These are phyloP conservation scores for Colletotrichum sp. DNA, from an alignment of 2,329 filamentous ascomycete genomes.

Conservation along the genomic window DNA sequence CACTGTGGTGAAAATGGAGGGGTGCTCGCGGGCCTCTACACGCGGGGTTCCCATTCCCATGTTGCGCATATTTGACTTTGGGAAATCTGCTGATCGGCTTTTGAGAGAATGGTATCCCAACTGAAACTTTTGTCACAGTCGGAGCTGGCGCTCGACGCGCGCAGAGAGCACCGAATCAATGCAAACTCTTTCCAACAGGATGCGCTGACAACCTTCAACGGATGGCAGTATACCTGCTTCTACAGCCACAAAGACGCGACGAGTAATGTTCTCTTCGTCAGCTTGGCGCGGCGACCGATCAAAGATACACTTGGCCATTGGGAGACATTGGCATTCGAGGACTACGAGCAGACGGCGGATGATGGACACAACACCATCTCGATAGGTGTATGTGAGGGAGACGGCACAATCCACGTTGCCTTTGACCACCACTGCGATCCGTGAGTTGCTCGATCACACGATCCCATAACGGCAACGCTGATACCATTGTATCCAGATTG, in stretches of 20 bases:
- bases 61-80: not conserved
- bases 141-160: constrained; percentile 3
- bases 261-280: not conserved
- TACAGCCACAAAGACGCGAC: constrained; percentile 8
- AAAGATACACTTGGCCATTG: not conserved
- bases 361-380: constrained; percentile 21
- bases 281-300: constrained; percentile 2
- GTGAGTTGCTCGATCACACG: not conserved
- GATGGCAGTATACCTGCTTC: constrained; percentile 16
- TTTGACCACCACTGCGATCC: constrained; percentile 19
- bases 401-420: constrained; percentile 12
- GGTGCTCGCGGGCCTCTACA: not conserved
- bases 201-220: constrained; percentile 14
- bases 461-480: no score
- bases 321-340: constrained; percentile 4
- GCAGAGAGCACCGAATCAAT: constrained; percentile 15
- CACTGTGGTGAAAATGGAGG: not conserved
- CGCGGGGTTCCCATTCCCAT: not conserved
- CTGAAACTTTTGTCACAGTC: not conserved
- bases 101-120: not conserved
- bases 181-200: constrained; percentile 19
- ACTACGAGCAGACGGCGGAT: constrained; percentile 18
- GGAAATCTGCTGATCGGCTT: not conserved
- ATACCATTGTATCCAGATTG: not conserved
- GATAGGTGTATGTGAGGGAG: constrained; percentile 4